phyloP scores from a whole-genome alignment of 208 protist species.

The Trichomonas vaginalis region DNA sequence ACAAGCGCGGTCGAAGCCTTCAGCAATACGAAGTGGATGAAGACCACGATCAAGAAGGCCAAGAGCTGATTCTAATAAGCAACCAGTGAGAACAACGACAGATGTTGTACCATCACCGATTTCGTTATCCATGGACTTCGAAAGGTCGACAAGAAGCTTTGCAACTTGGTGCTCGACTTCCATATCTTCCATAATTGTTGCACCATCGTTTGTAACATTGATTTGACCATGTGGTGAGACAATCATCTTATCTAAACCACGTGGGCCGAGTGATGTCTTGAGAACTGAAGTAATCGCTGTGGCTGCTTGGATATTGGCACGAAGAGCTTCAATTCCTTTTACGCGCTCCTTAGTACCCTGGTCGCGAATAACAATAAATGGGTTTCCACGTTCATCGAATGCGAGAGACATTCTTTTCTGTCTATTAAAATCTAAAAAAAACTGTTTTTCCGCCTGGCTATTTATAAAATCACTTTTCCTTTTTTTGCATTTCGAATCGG shows the following conservation, averaged over 20 bases:
- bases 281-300: background rate
- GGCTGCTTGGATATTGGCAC: background rate
- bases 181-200: slow-evolving; percentile 61
- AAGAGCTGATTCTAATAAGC: slow-evolving; percentile 86
- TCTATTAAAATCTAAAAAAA: too few relatives aligned
- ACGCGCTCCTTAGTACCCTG: background rate
- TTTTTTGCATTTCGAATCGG: too few relatives aligned
- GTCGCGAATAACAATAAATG: slow-evolving; percentile 19
- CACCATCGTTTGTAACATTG: slow-evolving; percentile 97
- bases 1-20: slow-evolving; percentile 89
- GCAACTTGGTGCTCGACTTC: slow-evolving; percentile 96
- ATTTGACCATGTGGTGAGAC: slow-evolving; percentile 91
- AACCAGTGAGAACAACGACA: slow-evolving; percentile 86
- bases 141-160: slow-evolving; percentile 96
- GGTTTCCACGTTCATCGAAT: slow-evolving; percentile 12
- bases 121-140: slow-evolving; percentile 97
- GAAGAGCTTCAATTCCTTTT: slow-evolving; percentile 8
- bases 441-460: background rate
- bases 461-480: background rate
- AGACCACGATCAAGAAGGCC: slow-evolving; percentile 88
- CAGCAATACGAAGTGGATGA: slow-evolving; percentile 89
- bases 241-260: slow-evolving; percentile 68
- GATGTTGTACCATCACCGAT: slow-evolving; percentile 99
- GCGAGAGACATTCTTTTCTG: background rate
- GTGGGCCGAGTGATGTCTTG: slow-evolving; percentile 47